Percentiles rank a stretch among this genome's conserved stretches.
phyloP scores from a whole-genome alignment of 306 rosid species.

The Sesbania bispinosa region DNA sequence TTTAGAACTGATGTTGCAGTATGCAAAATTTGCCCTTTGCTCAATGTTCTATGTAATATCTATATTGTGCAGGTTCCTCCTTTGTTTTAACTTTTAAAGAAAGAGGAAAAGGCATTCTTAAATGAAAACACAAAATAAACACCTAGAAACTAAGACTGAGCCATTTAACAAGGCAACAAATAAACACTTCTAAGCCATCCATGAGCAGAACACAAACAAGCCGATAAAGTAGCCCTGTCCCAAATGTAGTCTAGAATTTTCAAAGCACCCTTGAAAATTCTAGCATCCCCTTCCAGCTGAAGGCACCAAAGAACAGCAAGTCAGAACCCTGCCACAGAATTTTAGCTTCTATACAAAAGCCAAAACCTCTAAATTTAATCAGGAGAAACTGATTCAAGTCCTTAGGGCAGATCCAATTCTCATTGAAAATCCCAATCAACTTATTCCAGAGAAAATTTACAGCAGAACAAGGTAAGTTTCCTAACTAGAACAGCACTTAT shows the following conservation, averaged over 20 bases:
- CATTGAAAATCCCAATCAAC: no score
- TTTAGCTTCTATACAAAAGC: neutral
- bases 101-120: no score
- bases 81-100: no score
- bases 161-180: neutral
- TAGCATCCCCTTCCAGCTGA: neutral
- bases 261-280: neutral
- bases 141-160: neutral
- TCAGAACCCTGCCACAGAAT: neutral
- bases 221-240: neutral
- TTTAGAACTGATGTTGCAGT: neutral
- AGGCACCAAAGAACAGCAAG: neutral
- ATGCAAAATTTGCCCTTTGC: neutral
- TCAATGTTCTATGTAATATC: neutral
- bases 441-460: no score
- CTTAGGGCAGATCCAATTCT: no score
- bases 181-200: neutral
- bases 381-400: neutral
- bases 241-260: neutral
- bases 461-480: no score
- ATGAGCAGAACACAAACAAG: neutral
- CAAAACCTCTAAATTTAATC: neutral
- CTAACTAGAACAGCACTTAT: no score
- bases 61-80: neutral
- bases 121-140: no score